A percentile compares a stretch with the other conserved stretches of the same genome.
These are phyloP conservation scores for Pleurotus citrinopileatus DNA, from an alignment of 768 basidiomycete species.

Conservation along the genomic window DNA sequence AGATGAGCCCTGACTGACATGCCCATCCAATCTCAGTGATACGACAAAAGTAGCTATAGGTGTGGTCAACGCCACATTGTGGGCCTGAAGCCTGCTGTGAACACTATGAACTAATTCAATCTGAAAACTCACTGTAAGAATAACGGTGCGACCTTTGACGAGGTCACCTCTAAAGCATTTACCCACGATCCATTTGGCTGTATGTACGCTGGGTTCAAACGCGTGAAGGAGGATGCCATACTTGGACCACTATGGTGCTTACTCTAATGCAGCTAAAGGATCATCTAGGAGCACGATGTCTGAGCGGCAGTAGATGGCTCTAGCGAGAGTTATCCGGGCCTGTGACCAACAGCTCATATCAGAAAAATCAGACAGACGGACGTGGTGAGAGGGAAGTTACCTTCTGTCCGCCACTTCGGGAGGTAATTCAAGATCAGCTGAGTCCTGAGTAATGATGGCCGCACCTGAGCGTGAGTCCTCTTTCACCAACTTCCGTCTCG, in stretches of 20 bases:
- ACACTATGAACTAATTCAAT: neutral
- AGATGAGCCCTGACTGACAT: constrained; percentile 45
- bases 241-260: constrained; percentile 1
- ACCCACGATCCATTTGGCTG: constrained; percentile 77
- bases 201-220: constrained; percentile 52
- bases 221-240: neutral
- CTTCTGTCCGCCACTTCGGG: constrained; percentile 43
- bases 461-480: constrained; percentile 51
- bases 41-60: constrained; percentile 58
- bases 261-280: constrained; percentile 50
- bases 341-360: constrained; percentile 23
- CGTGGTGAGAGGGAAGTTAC: no score
- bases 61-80: constrained; percentile 49
- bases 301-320: constrained; percentile 49
- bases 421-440: neutral
- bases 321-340: constrained; percentile 45
- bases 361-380: no score
- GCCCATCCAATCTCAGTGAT: constrained; percentile 52
- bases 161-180: constrained; percentile 81
- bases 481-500: constrained; percentile 69
- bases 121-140: constrained; percentile 61
- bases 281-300: constrained; percentile 71
- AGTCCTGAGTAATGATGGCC: neutral
- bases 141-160: constrained; percentile 73
- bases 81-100: constrained; percentile 30